These are phyloP conservation scores for Pestalotiopsis sp. DNA, from an alignment of 2,329 filamentous ascomycete genomes.

Conservation along the genomic window DNA sequence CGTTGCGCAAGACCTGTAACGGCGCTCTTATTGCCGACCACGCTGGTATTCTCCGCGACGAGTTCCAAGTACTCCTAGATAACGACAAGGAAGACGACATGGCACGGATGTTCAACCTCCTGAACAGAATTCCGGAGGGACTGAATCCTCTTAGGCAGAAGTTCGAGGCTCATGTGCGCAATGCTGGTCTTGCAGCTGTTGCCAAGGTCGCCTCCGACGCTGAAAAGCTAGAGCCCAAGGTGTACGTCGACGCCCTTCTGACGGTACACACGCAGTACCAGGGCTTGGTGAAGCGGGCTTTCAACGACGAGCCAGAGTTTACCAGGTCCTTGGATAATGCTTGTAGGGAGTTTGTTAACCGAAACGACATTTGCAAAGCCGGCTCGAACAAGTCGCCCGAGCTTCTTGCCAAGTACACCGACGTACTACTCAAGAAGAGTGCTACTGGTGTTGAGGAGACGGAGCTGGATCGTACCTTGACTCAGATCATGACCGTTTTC, in stretches of 20 bases:
- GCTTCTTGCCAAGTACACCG: constrained; percentile 91
- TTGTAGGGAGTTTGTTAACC: constrained; percentile 96
- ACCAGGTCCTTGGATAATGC: constrained; percentile 95
- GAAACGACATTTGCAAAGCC: constrained; percentile 93
- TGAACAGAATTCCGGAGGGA: constrained; percentile 87
- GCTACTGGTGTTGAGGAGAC: constrained; percentile 91
- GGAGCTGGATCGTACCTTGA: constrained; percentile 85
- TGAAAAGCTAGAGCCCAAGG: constrained; percentile 91
- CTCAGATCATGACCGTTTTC: constrained; percentile 98
- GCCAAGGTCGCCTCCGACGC: constrained; percentile 88
- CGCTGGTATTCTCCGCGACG: constrained; percentile 82
- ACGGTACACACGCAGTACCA: constrained; percentile 95
- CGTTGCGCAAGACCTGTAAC: constrained; percentile 86
- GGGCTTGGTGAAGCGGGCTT: constrained; percentile 86
- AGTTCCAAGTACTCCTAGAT: constrained; percentile 92
- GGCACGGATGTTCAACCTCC: constrained; percentile 91
- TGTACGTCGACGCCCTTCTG: constrained; percentile 92
- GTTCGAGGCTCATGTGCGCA: constrained; percentile 92
- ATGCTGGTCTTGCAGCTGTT: constrained; percentile 84
- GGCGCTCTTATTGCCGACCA: constrained; percentile 88
- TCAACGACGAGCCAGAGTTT: constrained; percentile 95
- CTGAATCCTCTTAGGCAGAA: constrained; percentile 83
- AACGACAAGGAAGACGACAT: constrained; percentile 95
- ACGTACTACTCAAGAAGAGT: constrained; percentile 89
- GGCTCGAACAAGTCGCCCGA: constrained; percentile 95